Percentiles rank a stretch among this genome's conserved stretches.
phyloP scores from a whole-genome alignment of 192 early-diverging fungal species.

The Pecoramyces ruminantium region DNA sequence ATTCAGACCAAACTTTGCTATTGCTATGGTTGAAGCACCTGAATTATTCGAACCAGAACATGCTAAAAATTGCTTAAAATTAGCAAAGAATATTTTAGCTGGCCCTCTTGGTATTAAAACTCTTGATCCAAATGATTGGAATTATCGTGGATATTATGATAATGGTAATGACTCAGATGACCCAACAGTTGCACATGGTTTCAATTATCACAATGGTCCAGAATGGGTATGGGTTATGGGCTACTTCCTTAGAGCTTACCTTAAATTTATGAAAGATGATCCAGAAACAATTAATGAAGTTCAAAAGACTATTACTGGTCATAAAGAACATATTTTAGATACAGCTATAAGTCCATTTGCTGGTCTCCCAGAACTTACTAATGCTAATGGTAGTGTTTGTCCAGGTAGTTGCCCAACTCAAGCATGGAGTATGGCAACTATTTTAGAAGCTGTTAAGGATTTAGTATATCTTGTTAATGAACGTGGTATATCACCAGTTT shows the following conservation, averaged over 20 bases:
- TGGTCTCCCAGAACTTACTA: conserved; percentile 94
- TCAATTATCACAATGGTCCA: conserved; percentile 93
- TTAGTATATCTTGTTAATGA: conserved; percentile 1
- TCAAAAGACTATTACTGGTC: conserved; percentile 13
- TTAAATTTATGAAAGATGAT: conserved; percentile 40
- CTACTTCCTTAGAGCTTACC: conserved; percentile 73
- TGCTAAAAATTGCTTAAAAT: conserved; percentile 46
- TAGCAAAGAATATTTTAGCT: conserved; percentile 46
- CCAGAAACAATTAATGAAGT: conserved; percentile 9
- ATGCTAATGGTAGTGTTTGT: conserved; percentile 65
- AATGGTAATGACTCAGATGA: conserved; percentile 80
- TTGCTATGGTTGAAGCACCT: conserved; percentile 80
- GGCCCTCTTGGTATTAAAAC: conserved; percentile 87
- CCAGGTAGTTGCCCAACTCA: conserved; percentile 76
- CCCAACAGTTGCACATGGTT: conserved; percentile 75
- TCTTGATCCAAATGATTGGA: conserved; percentile 80
- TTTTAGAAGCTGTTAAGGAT: conserved; percentile 47
- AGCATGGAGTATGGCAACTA: conserved; percentile 71
- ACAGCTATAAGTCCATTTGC: conserved; percentile 43
- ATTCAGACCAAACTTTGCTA: conserved; percentile 75
- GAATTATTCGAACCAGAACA: conserved; percentile 74
- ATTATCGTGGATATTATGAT: conserved; percentile 86
- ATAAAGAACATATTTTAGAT: conserved; percentile 59
- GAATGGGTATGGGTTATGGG: conserved; percentile 95
- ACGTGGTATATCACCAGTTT: background rate